These are phyloP conservation scores for Cladophialophora carrionii DNA, from an alignment of 2,329 filamentous ascomycete genomes.

Conservation along the genomic window DNA sequence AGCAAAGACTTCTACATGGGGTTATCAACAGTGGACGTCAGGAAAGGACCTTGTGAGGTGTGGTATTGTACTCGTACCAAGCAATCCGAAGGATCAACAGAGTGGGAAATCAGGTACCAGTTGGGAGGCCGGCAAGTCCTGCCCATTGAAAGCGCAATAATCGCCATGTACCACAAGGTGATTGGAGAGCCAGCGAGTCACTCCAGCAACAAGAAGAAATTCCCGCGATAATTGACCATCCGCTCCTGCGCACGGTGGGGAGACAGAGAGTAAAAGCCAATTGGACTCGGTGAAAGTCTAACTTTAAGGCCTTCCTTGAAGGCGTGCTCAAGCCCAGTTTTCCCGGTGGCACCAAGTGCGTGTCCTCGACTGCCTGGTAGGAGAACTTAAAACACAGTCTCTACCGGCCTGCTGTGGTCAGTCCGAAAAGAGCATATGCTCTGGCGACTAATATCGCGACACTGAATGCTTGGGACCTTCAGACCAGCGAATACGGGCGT, in stretches of 20 bases:
- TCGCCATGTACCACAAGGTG: constrained; percentile 16
- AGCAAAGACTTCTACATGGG: constrained; percentile 18
- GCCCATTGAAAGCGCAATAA: constrained; percentile 15
- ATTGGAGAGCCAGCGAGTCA: constrained; percentile 8
- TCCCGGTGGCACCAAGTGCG: not conserved
- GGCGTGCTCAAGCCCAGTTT: not conserved
- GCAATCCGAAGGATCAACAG: constrained; percentile 5
- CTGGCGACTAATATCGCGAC: not conserved
- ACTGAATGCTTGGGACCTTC: not conserved
- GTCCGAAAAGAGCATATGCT: constrained; percentile 1
- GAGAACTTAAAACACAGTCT: not conserved
- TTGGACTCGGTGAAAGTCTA: not conserved
- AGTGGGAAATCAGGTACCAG: constrained; percentile 14
- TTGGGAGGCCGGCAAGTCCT: constrained; percentile 13
- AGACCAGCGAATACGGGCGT: constrained; percentile 4
- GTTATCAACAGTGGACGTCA: constrained; percentile 3
- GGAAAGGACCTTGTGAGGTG: constrained; percentile 9
- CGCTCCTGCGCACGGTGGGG: not conserved
- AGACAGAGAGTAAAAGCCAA: not conserved
- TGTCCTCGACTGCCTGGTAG: not conserved
- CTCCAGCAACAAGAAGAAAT: constrained; percentile 5
- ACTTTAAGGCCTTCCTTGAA: not conserved
- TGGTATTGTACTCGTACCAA: too few species aligned
- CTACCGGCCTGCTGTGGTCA: not conserved
- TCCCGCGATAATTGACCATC: not conserved